A percentile compares a stretch with the other conserved stretches of the same genome.
Evolutionary conservation across 2,329 filamentous ascomycete genomes (phyloP).

Genomic region (Knufia fluminis): DNA sequence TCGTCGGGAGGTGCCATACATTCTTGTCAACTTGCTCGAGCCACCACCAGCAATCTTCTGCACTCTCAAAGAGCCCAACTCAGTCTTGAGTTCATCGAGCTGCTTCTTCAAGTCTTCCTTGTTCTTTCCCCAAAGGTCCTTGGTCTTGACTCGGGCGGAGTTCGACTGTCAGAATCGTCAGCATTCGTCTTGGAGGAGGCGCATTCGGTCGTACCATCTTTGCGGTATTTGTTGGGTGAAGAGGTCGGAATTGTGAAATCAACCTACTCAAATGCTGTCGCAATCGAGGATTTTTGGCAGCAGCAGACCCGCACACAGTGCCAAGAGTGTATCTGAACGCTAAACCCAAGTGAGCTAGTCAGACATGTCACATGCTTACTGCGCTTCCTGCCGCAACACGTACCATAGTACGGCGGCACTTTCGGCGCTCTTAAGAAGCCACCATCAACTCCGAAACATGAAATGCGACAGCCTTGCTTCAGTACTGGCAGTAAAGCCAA

Average conservation of each 20-base stretch:
- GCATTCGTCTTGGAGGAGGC: background rate
- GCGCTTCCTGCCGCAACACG: too few species aligned
- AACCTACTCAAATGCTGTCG: too few species aligned
- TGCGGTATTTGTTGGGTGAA: constrained; percentile 8
- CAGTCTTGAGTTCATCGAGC: constrained; percentile 87
- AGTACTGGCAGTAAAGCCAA: too few species aligned
- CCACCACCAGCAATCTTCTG: constrained; percentile 87
- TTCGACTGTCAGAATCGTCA: constrained; percentile 41
- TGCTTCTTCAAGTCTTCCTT: constrained; percentile 97
- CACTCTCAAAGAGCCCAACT: constrained; percentile 92
- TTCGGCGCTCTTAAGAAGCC: too few species aligned
- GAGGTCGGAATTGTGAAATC: constrained; percentile 1
- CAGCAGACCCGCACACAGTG: too few species aligned
- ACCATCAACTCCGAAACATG: too few species aligned
- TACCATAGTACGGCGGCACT: too few species aligned
- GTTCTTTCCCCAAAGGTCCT: constrained; percentile 96
- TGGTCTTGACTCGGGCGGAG: constrained; percentile 74
- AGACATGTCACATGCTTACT: too few species aligned
- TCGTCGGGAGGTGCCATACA: constrained; percentile 52
- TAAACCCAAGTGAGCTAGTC: too few species aligned
- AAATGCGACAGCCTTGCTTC: too few species aligned
- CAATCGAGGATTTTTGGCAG: too few species aligned
- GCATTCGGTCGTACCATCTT: constrained; percentile 19
- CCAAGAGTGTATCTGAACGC: too few species aligned
- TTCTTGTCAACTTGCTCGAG: constrained; percentile 92